Conservation (phyloP, 768 basidiomycete genomes). For the Tulasnella sp. region DNA sequence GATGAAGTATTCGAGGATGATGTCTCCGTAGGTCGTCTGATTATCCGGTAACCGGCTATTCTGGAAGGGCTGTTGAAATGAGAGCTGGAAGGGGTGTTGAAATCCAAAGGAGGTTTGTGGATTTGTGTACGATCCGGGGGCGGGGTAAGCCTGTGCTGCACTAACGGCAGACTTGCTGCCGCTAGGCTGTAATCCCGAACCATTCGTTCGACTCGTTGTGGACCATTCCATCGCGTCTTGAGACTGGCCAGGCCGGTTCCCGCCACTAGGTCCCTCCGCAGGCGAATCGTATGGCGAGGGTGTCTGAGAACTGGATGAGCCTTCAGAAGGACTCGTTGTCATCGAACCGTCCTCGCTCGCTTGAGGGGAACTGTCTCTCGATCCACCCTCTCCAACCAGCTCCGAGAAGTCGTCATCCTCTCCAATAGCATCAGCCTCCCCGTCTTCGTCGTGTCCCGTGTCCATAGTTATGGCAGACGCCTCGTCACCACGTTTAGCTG, state of each 20-base stretch:
- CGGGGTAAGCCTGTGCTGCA: background rate
- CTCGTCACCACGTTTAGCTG: conserved; percentile 7
- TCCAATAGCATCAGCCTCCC: conserved; percentile 5
- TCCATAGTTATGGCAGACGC: background rate
- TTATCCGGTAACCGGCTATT: conserved; percentile 3
- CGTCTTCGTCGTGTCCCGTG: background rate
- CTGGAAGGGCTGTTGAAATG: background rate
- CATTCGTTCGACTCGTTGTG: background rate
- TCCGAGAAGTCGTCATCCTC: conserved; percentile 4
- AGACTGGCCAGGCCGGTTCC: background rate
- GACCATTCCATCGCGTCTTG: conserved; percentile 6
- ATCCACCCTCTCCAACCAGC: conserved; percentile 1
- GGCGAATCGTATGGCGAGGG: conserved; percentile 65
- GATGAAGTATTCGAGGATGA: conserved; percentile 96
- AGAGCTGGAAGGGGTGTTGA: background rate
- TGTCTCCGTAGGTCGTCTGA: conserved; percentile 60
- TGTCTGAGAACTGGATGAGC: conserved; percentile 80
- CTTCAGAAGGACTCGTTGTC: conserved; percentile 80
- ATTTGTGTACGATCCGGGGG: background rate
- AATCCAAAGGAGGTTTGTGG: conserved; percentile 1
- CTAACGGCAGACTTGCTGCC: background rate
- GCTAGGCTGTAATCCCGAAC: background rate
- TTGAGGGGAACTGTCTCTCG: conserved; percentile 14
- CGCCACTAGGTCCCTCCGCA: conserved; percentile 21
- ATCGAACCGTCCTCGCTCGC: conserved; percentile 81